Percentiles rank a stretch among this genome's conserved stretches.
Evolutionary conservation across 2,329 filamentous ascomycete genomes (phyloP).

Genomic region (Cytospora chrysosperma): DNA sequence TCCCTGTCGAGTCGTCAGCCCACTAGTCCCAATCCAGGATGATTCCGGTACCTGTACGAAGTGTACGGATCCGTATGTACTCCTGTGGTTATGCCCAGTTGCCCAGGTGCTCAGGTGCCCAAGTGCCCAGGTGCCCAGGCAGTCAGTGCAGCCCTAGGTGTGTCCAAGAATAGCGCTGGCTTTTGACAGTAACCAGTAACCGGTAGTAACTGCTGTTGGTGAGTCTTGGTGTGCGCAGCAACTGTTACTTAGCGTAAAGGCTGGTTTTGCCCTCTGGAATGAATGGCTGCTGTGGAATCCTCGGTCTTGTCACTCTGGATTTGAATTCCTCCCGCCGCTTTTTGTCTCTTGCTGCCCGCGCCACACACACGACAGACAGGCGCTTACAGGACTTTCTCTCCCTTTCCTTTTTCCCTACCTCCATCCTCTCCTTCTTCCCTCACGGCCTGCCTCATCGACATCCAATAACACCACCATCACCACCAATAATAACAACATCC

Average conservation of each 20-base stretch:
- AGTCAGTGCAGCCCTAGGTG: too few relatives aligned
- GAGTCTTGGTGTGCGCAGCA: background rate
- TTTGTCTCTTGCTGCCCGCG: background rate
- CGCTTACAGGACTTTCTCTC: background rate
- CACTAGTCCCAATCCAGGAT: too few relatives aligned
- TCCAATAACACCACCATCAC: background rate
- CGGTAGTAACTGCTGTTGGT: background rate
- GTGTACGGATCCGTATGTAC: too few relatives aligned
- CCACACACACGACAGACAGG: background rate
- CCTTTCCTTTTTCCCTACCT: background rate
- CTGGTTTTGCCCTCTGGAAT: too few relatives aligned
- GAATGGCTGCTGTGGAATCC: background rate
- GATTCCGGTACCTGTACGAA: too few relatives aligned
- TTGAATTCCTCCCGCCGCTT: background rate
- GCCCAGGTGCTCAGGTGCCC: too few relatives aligned
- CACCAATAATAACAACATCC: background rate
- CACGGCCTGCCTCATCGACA: background rate
- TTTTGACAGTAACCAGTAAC: background rate
- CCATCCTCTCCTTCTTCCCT: background rate
- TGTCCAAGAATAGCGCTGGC: too few relatives aligned
- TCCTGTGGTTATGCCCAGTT: too few relatives aligned
- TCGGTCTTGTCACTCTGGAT: background rate
- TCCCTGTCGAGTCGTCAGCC: background rate
- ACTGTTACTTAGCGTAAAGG: background rate
- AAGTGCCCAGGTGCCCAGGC: too few relatives aligned